Evolutionary conservation across 257 asterid species (phyloP).

Genomic region (Solanum virginianum): DNA sequence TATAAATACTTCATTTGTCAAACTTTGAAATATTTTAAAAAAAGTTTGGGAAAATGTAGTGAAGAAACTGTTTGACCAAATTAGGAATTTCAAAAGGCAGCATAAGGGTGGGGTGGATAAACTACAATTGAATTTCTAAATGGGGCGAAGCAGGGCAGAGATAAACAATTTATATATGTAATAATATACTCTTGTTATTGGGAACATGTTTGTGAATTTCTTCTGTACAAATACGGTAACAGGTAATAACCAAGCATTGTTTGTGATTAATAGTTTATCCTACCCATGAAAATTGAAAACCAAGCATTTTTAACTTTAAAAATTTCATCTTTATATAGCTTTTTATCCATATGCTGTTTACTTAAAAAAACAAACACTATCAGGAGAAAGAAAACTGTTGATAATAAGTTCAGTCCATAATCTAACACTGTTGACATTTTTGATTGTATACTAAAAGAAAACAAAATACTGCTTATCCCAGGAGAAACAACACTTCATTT

Average conservation of each 20-base stretch:
- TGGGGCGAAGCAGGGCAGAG: neutral
- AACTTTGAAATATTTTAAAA: neutral
- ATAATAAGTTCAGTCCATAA: too few species aligned
- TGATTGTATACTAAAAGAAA: too few species aligned
- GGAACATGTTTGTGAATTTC: neutral
- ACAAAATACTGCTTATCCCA: too few species aligned
- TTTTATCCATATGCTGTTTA: neutral
- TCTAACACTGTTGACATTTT: too few species aligned
- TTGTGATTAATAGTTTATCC: neutral
- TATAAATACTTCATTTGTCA: neutral
- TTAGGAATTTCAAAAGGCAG: neutral
- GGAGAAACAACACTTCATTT: neutral
- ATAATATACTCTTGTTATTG: neutral
- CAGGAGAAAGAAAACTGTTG: too few species aligned
- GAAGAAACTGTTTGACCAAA: neutral
- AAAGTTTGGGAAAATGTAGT: neutral
- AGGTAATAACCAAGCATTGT: neutral
- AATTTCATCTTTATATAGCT: neutral
- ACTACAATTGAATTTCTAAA: neutral
- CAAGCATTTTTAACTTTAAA: neutral
- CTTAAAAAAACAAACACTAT: too few species aligned
- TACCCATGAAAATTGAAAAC: neutral
- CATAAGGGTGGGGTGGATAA: neutral
- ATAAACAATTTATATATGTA: neutral
- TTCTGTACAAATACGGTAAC: too few species aligned